These are phyloP conservation scores for Euphrasia confusa DNA, from an alignment of 257 asterid species.

Conservation along the genomic window DNA sequence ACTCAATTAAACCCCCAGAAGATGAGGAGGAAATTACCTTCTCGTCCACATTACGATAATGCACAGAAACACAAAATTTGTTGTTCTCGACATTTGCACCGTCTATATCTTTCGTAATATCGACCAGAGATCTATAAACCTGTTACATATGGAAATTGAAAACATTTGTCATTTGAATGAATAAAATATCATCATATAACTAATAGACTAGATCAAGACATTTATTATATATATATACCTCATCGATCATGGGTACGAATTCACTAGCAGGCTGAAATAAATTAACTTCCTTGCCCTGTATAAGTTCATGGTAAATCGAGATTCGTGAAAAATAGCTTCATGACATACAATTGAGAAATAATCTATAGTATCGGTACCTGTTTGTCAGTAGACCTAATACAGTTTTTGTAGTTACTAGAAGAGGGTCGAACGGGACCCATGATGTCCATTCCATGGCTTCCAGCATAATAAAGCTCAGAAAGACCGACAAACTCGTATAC, in stretches of 20 bases:
- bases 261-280: constrained; percentile 94
- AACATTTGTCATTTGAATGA: background rate
- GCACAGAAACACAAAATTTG: constrained; percentile 91
- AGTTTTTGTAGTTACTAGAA: constrained; percentile 41
- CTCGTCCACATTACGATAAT: constrained; percentile 89
- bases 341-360: background rate
- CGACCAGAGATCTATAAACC: constrained; percentile 65
- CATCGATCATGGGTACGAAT: constrained; percentile 82
- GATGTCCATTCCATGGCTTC: constrained; percentile 98
- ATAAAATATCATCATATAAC: background rate
- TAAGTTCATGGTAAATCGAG: background rate
- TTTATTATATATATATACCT: constrained; percentile 36
- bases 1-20: background rate
- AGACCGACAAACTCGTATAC: constrained; percentile 83
- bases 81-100: constrained; percentile 90
- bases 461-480: constrained; percentile 84
- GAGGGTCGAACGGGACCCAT: constrained; percentile 77
- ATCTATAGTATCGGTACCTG: constrained; percentile 43
- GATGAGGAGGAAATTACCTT: constrained; percentile 37
- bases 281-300: constrained; percentile 80
- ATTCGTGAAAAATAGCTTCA: background rate
- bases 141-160: constrained; percentile 18
- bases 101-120: constrained; percentile 54
- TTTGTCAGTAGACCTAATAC: constrained; percentile 65
- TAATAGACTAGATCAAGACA: constrained; percentile 1